phyloP scores from a whole-genome alignment of 2,329 filamentous ascomycete species.

The Aphanocladium album region DNA sequence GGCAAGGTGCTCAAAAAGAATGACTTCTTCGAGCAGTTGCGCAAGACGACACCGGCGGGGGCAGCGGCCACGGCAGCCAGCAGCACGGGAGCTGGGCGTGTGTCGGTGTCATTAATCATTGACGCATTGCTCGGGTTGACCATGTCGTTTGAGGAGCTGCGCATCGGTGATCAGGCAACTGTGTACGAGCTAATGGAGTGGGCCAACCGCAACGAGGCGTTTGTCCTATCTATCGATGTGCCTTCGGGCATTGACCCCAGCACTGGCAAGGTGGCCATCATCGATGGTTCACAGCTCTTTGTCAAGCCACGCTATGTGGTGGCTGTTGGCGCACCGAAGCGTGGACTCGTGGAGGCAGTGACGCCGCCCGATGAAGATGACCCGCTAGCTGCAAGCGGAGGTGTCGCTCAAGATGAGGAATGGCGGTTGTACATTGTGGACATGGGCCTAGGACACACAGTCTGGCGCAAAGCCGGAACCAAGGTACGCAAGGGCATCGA shows the following conservation, averaged over 20 bases:
- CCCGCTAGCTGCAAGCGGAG: conserved; percentile 25
- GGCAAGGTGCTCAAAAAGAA: conserved; percentile 62
- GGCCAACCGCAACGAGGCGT: conserved; percentile 82
- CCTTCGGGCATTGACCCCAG: conserved; percentile 83
- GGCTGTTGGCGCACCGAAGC: conserved; percentile 80
- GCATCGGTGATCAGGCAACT: conserved; percentile 74
- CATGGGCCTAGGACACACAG: conserved; percentile 74
- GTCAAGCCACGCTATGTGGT: conserved; percentile 79
- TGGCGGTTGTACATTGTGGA: conserved; percentile 86
- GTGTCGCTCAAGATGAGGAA: conserved; percentile 43
- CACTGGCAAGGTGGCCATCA: conserved; percentile 59
- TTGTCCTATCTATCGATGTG: conserved; percentile 82
- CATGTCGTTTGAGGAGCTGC: conserved; percentile 81
- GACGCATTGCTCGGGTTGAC: conserved; percentile 86
- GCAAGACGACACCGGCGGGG: conserved; percentile 37
- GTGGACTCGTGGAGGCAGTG: conserved; percentile 74
- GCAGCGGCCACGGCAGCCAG: conserved; percentile 19
- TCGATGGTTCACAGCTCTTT: conserved; percentile 73
- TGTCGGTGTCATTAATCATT: conserved; percentile 71
- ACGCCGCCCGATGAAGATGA: conserved; percentile 44
- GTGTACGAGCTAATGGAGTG: conserved; percentile 89
- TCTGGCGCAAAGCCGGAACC: conserved; percentile 80
- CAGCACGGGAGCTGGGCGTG: conserved; percentile 47
- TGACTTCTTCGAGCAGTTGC: conserved; percentile 57
- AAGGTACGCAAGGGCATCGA: conserved; percentile 78